Evolutionary conservation across 352 stramenopile genomes (phyloP), one percentile per base, ranked within the genome.

Genomic region (Pythium angustatum): DNA sequence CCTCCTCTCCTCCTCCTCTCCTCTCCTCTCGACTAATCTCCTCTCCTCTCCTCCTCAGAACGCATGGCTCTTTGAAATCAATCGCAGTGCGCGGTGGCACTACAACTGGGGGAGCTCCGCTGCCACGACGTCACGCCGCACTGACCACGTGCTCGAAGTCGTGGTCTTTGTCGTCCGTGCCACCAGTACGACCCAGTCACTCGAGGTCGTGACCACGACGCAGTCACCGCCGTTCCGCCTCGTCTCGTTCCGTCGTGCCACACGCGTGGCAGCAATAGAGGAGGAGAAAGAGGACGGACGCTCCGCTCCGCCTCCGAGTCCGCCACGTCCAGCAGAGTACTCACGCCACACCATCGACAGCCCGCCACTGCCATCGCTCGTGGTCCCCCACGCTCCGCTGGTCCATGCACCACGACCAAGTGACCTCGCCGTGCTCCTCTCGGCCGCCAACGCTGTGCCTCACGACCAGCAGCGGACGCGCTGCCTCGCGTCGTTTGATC

Each of bases 31-130:
- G 36, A 10, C 4, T 9, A 9, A n/a, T n/a, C 2, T 22, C 5
- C 4, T 53, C 4, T 33, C 31, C 34, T 31, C 22, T 43, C 24
- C 17, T 14, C 22, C 27, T 17, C 30, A 33, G 9, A 30, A 41
- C 24, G 26, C 40, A 4, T 50, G 41, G 27, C 21, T 33, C 12
- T 87, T 85, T 44, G 64, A 81, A 63, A 69, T 89, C 66, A 89
- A 86, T 43, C 45, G 66, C 1, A 55, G 62, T 12, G 79, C 76
- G 11, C 67, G 77, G n/a, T 90, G 81, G 81, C 87, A 83, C 59
- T 90, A 90, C 71, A 59, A 79, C 31, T 90, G 81, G 78, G 81
- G 85, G 34, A 88, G 77, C 50, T 76, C 69, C 6, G 78, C 73
- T 33, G 83, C 71, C 26, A 88, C 85, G 64, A 57, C 67, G 14